phyloP scores from a whole-genome alignment of 2,329 filamentous ascomycete genomes.

The Thelonectria olida region DNA sequence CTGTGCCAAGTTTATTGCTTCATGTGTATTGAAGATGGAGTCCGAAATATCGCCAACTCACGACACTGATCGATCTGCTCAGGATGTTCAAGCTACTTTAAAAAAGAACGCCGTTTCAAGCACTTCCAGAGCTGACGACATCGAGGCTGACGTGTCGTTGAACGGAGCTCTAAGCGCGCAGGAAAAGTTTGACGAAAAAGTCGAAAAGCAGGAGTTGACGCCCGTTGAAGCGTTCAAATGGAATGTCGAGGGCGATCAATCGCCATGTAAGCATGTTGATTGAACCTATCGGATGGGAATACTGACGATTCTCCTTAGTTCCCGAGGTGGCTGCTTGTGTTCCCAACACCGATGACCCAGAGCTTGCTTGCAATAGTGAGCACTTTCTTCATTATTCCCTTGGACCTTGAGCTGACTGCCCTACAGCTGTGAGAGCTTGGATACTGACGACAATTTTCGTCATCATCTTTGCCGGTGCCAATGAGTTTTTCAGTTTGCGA shows the following conservation, averaged over 20 bases:
- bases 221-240: constrained; percentile 19
- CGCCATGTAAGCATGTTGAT: constrained; percentile 1
- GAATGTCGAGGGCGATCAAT: constrained; percentile 18
- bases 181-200: constrained; percentile 7
- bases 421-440: constrained; percentile 10
- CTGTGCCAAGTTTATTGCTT: neutral
- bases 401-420: neutral
- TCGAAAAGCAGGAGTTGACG: constrained; percentile 12
- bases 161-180: constrained; percentile 4
- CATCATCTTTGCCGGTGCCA: constrained; percentile 14
- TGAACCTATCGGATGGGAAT: neutral
- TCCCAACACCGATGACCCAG: constrained; percentile 16
- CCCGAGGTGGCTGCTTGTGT: constrained; percentile 21
- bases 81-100: neutral
- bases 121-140: neutral
- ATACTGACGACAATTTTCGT: constrained; percentile 14
- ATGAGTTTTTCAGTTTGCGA: constrained; percentile 21
- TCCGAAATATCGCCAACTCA: neutral
- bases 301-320: neutral
- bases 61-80: neutral
- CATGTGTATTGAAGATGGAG: constrained; percentile 1
- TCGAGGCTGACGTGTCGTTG: constrained; percentile 10
- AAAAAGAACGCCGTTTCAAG: neutral
- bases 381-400: too few species aligned
- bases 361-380: constrained; percentile 11